Percentiles rank a stretch among this genome's conserved stretches.
phyloP scores from a whole-genome alignment of 108 stramenopile genomes.

The Aurantiochytrium sp. region DNA sequence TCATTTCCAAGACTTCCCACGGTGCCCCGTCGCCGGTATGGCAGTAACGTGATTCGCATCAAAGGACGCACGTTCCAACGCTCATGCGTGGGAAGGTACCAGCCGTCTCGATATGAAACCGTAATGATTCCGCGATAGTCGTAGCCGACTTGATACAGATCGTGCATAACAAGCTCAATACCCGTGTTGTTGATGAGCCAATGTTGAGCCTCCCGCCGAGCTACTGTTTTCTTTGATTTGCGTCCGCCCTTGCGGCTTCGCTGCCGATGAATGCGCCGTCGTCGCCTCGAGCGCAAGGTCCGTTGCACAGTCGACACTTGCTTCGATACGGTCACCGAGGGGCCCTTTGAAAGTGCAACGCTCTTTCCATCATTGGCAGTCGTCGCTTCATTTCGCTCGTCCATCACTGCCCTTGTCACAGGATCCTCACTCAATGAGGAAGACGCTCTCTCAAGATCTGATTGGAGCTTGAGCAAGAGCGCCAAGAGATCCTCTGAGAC shows the following conservation, averaged over 20 bases:
- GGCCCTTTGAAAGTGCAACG: background rate
- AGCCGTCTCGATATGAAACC: background rate
- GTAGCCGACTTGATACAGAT: background rate
- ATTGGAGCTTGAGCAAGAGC: background rate
- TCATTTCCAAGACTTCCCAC: background rate
- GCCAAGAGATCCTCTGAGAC: background rate
- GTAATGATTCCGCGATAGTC: background rate
- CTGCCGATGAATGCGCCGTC: background rate
- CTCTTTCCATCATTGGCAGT: background rate
- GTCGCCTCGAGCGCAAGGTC: background rate
- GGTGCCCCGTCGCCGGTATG: background rate
- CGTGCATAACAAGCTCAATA: background rate
- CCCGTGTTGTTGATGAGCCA: slow-evolving; percentile 14
- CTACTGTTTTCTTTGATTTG: background rate
- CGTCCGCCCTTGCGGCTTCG: background rate
- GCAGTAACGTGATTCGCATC: background rate
- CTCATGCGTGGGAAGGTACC: background rate
- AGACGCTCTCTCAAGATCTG: background rate
- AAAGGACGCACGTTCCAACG: background rate
- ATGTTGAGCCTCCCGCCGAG: background rate
- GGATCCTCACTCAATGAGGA: no score
- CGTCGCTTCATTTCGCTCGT: background rate
- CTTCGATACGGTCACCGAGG: no score
- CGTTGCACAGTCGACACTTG: background rate
- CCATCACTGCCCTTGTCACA: background rate